A percentile compares a stretch with the other conserved stretches of the same genome.
Evolutionary conservation across 1,139 yeast genomes (phyloP).

Genomic region (Hanseniaspora gamundiae): DNA sequence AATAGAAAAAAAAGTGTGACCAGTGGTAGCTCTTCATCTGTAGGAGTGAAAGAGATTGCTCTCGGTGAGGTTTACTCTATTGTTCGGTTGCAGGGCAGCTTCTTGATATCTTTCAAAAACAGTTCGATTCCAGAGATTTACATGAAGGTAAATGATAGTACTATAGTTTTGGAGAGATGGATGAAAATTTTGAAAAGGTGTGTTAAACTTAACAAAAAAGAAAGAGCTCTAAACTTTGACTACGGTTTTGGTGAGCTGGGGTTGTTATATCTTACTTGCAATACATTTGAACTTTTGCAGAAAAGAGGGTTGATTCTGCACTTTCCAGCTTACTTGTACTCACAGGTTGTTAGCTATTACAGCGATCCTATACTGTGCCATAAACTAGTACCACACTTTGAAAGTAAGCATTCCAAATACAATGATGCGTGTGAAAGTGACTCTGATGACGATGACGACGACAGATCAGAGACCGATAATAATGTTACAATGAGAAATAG

Average conservation of each 20-base stretch:
- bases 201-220: constrained; percentile 8
- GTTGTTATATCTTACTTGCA: constrained; percentile 1
- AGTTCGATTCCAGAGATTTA: constrained; percentile 21
- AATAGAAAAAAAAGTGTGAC: background rate
- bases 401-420: background rate
- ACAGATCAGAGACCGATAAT: too few species aligned
- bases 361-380: background rate
- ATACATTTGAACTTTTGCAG: constrained; percentile 3
- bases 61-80: constrained; percentile 1
- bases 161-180: constrained; percentile 15
- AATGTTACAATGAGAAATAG: too few species aligned
- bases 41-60: background rate
- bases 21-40: background rate
- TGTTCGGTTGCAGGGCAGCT: constrained; percentile 2
- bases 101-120: constrained; percentile 17
- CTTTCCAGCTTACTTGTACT: constrained; percentile 1
- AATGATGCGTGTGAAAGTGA: background rate
- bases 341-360: background rate
- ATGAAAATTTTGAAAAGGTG: constrained; percentile 4
- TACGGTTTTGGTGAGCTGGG: background rate
- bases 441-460: too few species aligned
- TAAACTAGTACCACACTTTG: background rate
- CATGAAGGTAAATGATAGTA: constrained; percentile 10
- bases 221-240: constrained; percentile 32
- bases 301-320: background rate